Percentiles rank a stretch among this genome's conserved stretches.
These are phyloP conservation scores for Forsythia viridissima DNA, from an alignment of 257 asterid genomes.

Conservation along the genomic window DNA sequence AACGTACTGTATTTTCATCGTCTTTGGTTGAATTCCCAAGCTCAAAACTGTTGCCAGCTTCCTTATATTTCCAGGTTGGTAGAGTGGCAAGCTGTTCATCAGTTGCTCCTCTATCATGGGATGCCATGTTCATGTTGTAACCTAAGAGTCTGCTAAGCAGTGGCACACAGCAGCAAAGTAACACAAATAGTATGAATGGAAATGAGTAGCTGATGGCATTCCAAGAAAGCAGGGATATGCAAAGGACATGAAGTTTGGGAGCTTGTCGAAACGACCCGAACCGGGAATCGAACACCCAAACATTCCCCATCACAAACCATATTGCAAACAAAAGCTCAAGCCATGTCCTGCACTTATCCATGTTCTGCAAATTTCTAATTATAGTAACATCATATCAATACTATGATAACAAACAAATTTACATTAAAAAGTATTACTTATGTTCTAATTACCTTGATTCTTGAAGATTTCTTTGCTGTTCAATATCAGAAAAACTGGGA, in stretches of 20 bases:
- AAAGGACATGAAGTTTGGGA: constrained; percentile 80
- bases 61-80: constrained; percentile 68
- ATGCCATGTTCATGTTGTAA: constrained; percentile 82
- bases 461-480: constrained; percentile 61
- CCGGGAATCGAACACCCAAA: constrained; percentile 88
- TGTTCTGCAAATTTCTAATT: constrained; percentile 49
- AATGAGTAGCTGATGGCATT: constrained; percentile 90
- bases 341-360: constrained; percentile 60
- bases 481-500: constrained; percentile 48
- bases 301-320: constrained; percentile 97
- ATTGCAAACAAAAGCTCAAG: constrained; percentile 81
- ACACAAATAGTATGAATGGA: constrained; percentile 76
- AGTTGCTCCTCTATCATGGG: constrained; percentile 72
- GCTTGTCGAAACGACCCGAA: constrained; percentile 66
- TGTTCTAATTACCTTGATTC: constrained; percentile 57
- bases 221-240: constrained; percentile 81
- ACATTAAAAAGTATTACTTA: background rate
- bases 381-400: background rate
- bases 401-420: background rate
- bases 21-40: constrained; percentile 35
- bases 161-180: constrained; percentile 88
- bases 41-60: constrained; percentile 28
- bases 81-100: constrained; percentile 71
- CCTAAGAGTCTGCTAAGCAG: constrained; percentile 68
- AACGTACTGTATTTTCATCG: constrained; percentile 55